phyloP scores from a whole-genome alignment of 139 green algal genomes.

The Medakamo hakoo region DNA sequence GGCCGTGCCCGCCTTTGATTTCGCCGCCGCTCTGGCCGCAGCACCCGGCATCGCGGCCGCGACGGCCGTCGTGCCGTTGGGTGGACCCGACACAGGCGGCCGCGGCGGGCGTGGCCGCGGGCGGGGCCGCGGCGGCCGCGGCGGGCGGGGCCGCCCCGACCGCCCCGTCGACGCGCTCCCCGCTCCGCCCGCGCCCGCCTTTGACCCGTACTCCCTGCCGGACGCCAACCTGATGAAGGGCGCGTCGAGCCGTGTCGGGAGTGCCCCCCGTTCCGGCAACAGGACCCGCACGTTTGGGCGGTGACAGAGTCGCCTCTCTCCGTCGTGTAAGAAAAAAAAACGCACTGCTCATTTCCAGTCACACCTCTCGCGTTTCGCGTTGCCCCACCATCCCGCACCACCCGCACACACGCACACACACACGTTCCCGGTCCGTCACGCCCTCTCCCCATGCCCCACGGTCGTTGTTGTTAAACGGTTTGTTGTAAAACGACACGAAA shows the following conservation, averaged over 20 bases:
- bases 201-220: constrained; percentile 14
- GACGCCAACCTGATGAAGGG: constrained; percentile 17
- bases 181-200: constrained; percentile 3
- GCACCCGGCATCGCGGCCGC: constrained; percentile 13
- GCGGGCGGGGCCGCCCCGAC: background rate
- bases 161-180: background rate
- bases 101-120: constrained; percentile 7
- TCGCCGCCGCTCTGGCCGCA: background rate
- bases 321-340: too few relatives aligned
- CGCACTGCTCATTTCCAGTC: too few relatives aligned
- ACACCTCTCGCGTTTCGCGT: too few relatives aligned
- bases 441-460: too few relatives aligned
- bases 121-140: background rate
- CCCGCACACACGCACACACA: too few relatives aligned
- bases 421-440: too few relatives aligned
- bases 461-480: too few relatives aligned
- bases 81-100: background rate
- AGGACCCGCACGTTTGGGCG: constrained; percentile 13
- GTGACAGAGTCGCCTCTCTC: too few relatives aligned
- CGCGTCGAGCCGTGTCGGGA: constrained; percentile 15
- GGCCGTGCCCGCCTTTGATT: background rate
- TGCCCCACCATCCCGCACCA: too few relatives aligned
- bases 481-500: too few relatives aligned
- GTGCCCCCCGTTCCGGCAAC: constrained; percentile 23
- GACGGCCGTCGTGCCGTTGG: background rate